Conservation (phyloP, 2,329 filamentous ascomycete species). For the Aspergillus sp. region DNA sequence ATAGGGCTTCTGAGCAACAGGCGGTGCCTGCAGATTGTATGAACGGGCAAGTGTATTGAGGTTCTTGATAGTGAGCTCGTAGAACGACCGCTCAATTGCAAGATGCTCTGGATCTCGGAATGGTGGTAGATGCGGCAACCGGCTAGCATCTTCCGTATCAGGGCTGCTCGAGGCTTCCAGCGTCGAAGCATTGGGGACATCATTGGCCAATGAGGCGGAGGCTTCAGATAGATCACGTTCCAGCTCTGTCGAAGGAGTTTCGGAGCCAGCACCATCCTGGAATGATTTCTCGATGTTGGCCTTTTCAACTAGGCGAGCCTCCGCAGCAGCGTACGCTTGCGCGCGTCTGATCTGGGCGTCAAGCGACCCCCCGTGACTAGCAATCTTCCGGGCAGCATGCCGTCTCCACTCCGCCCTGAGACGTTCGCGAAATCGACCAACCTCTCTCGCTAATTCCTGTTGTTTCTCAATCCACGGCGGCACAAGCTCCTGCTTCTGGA, state of each 20-base stretch:
- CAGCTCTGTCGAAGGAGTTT: constrained; percentile 13
- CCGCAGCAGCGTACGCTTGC: constrained; percentile 71
- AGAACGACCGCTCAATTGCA: constrained; percentile 69
- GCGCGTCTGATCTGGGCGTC: constrained; percentile 71
- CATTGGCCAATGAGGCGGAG: not conserved
- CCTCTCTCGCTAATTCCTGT: constrained; percentile 74
- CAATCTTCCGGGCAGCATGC: constrained; percentile 75
- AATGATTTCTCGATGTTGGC: constrained; percentile 27
- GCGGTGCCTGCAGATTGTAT: constrained; percentile 94
- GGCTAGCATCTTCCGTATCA: constrained; percentile 12
- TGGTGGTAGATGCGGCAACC: constrained; percentile 52
- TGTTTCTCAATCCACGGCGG: constrained; percentile 99
- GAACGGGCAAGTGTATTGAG: constrained; percentile 79
- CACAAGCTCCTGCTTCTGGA: constrained; percentile 91
- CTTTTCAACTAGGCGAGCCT: constrained; percentile 47
- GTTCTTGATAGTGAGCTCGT: constrained; percentile 70
- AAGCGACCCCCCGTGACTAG: constrained; percentile 72
- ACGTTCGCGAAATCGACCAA: constrained; percentile 69
- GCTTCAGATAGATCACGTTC: not conserved
- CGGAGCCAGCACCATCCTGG: constrained; percentile 7
- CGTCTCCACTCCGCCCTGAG: constrained; percentile 80
- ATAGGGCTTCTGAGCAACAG: constrained; percentile 90
- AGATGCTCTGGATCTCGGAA: constrained; percentile 82
- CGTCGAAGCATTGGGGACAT: constrained; percentile 5
- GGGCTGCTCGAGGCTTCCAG: not conserved